These are phyloP conservation scores for Aspergillus mulundensis DNA, from an alignment of 495 filamentous ascomycete genomes.

Conservation along the genomic window DNA sequence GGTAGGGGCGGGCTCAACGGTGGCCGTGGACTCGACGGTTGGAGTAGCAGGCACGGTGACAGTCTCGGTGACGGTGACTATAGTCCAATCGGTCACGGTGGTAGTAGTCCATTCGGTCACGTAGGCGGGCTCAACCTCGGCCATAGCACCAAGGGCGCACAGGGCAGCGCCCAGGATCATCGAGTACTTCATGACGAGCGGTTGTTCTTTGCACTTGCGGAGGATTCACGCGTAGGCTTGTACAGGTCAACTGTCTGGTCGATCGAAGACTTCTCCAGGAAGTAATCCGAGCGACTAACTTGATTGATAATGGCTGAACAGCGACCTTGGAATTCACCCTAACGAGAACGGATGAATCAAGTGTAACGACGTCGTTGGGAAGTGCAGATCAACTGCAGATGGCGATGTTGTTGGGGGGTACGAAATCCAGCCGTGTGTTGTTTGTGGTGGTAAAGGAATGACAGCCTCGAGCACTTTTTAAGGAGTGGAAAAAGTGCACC, in stretches of 20 bases:
- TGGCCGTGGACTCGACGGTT: conserved; percentile 8
- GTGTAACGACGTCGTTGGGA: conserved; percentile 3
- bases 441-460: conserved; percentile 31
- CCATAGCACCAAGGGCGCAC: conserved; percentile 58
- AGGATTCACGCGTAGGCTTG: conserved; percentile 9
- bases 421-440: conserved; percentile 18
- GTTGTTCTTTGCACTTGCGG: conserved; percentile 7
- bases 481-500: conserved; percentile 34
- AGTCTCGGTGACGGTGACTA: conserved; percentile 59
- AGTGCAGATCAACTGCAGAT: conserved; percentile 40
- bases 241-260: conserved; percentile 30
- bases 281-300: conserved; percentile 24
- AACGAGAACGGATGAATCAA: conserved; percentile 1
- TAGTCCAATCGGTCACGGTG: conserved; percentile 52
- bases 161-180: conserved; percentile 56
- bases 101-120: conserved; percentile 54
- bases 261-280: conserved; percentile 38
- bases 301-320: conserved; percentile 7
- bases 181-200: conserved; percentile 65
- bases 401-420: conserved; percentile 11
- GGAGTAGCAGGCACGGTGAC: conserved; percentile 48
- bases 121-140: conserved; percentile 49
- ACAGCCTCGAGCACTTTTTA: conserved; percentile 35
- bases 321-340: conserved; percentile 5
- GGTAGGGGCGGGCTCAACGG: not conserved